Percentiles rank a stretch among this genome's conserved stretches.
phyloP scores from a whole-genome alignment of 2,329 filamentous ascomycete species.

The Penicillium sp. region DNA sequence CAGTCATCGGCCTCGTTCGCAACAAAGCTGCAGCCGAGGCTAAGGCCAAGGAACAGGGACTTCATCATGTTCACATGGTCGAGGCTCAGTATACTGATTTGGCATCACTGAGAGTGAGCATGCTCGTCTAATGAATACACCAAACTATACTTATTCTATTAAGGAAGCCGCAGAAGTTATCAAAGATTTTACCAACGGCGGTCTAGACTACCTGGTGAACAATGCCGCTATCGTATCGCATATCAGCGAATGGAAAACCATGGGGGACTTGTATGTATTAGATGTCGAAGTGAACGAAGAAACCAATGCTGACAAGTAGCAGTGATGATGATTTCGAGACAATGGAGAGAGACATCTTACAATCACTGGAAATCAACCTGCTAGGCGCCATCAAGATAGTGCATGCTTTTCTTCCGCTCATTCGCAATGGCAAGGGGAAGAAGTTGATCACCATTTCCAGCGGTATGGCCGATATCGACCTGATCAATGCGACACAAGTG shows the following conservation, averaged over 20 bases:
- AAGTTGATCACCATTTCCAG: conserved; percentile 56
- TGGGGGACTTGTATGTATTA: background rate
- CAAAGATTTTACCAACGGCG: conserved; percentile 21
- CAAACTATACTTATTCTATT: background rate
- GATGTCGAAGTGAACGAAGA: background rate
- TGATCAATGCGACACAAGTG: conserved; percentile 42
- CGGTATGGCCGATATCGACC: conserved; percentile 50
- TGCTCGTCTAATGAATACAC: background rate
- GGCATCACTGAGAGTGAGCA: conserved; percentile 1
- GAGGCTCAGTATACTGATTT: conserved; percentile 7
- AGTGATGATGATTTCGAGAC: conserved; percentile 14
- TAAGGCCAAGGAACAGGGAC: background rate
- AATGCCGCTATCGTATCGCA: conserved; percentile 47
- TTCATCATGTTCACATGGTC: conserved; percentile 6
- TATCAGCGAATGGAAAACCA: background rate
- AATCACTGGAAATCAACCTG: conserved; percentile 51
- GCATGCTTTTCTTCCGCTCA: conserved; percentile 55
- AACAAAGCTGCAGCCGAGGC: conserved; percentile 4
- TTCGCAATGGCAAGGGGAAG: conserved; percentile 53
- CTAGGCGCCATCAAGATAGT: conserved; percentile 55
- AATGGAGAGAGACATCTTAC: conserved; percentile 37
- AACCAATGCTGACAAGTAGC: background rate
- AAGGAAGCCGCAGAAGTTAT: conserved; percentile 20
- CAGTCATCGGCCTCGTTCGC: conserved; percentile 5
- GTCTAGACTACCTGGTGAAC: conserved; percentile 54